phyloP scores from a whole-genome alignment of 768 basidiomycete species.

The Leccinum rimulosum region DNA sequence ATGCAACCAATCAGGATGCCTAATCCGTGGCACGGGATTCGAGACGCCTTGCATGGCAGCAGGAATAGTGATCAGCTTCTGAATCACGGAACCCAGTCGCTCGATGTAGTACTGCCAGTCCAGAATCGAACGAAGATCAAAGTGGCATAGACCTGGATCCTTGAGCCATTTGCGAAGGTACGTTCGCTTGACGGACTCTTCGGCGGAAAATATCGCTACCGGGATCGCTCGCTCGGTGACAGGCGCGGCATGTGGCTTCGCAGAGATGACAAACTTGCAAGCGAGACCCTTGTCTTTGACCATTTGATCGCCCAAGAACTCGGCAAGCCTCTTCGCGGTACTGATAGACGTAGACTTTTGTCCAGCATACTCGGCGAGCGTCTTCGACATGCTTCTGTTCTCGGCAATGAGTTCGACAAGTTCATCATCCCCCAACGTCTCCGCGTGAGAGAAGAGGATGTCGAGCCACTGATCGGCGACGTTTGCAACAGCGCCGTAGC shows the following conservation, averaged over 20 bases:
- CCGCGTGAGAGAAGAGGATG: slow-evolving; percentile 83
- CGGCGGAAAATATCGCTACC: slow-evolving; percentile 96
- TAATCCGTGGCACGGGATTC: slow-evolving; percentile 94
- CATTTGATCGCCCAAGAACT: slow-evolving; percentile 98
- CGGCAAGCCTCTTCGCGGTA: slow-evolving; percentile 90
- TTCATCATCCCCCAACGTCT: slow-evolving; percentile 85
- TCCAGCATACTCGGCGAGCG: slow-evolving; percentile 90
- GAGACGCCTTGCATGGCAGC: slow-evolving; percentile 97
- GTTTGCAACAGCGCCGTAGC: slow-evolving; percentile 90
- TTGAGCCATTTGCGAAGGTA: slow-evolving; percentile 97
- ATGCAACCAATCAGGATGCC: slow-evolving; percentile 97
- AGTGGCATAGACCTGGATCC: slow-evolving; percentile 81
- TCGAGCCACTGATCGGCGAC: slow-evolving; percentile 98
- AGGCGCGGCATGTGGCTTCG: slow-evolving; percentile 86
- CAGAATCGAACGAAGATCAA: slow-evolving; percentile 90
- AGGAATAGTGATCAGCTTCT: slow-evolving; percentile 98
- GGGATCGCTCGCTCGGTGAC: slow-evolving; percentile 97
- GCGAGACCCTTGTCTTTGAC: slow-evolving; percentile 99
- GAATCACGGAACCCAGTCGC: slow-evolving; percentile 94
- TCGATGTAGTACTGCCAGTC: slow-evolving; percentile 99
- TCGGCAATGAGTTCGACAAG: slow-evolving; percentile 97
- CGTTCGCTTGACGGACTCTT: slow-evolving; percentile 82
- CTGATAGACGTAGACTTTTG: slow-evolving; percentile 99
- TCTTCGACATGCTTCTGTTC: slow-evolving; percentile 97
- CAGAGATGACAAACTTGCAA: slow-evolving; percentile 98